Base-by-base conservation (phyloP, 495 filamentous ascomycete species). In the Pyronema domesticum region DNA sequence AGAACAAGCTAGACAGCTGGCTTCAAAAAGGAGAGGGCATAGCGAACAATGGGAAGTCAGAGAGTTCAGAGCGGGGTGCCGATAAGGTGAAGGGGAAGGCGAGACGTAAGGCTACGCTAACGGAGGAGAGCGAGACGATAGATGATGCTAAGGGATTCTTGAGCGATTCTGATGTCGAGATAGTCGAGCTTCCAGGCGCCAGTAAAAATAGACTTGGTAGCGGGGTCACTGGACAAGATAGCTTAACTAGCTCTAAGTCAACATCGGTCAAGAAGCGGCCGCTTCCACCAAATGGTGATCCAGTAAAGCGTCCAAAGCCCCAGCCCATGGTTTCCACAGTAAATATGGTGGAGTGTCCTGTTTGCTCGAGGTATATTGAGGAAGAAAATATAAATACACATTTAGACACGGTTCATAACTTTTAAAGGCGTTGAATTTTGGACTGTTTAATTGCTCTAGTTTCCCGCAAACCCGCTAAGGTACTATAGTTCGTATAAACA, bases 291-390 rank as follows among this genome's bases (percentile, higher is more conserved):
- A 18, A 36, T 42, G 7, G 11, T 17, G 19, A 35, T 11, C 34
- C 13, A 11, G 10, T 35, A 34, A 50, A 50, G 36, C 47, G 47
- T 23, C 47, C 47, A 50, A 50, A 36, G 47, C 23, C 30, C 7
- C 11, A 35, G 19, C 13, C 8, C 11, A 11, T 35, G 30, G 47
- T 47, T 18, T 8, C 19, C 23, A 14, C 14, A 15, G 36, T 8
- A 35, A 35, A 47, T 6, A 47, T 55, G 42, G 53, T 55, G 2
- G 53, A 46, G 23, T 55, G 53, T 55, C 53, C 53, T 7, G 53
- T 55, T 4, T 55, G 53, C 39, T 40, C 44, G 23, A 23, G 17
- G 15, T 30, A 42, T n/a, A 15, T 47, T 10, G 13, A 13, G 15
- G 53, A 55, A 48, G 33, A 8, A 11, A 17, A 37, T 33, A 48